phyloP scores from a whole-genome alignment of 768 basidiomycete species.

The Collybia nuda region DNA sequence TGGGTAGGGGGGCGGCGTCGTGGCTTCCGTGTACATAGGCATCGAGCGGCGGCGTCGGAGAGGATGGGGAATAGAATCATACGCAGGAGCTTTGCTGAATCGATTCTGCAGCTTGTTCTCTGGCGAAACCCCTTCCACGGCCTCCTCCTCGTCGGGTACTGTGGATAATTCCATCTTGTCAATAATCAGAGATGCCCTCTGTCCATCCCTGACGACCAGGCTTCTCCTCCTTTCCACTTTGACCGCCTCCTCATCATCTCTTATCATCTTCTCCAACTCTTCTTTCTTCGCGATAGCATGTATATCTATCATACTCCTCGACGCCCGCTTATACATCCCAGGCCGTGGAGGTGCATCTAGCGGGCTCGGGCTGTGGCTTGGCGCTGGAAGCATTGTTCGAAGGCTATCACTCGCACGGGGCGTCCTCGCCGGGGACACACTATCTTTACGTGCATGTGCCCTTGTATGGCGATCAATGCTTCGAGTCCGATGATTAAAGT shows the following conservation, averaged over 20 bases:
- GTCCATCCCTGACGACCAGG: constrained; percentile 1
- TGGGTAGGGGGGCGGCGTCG: constrained; percentile 72
- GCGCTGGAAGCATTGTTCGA: neutral
- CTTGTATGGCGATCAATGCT: neutral
- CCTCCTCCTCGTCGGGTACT: neutral
- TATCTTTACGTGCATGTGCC: neutral
- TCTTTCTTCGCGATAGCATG: constrained; percentile 29
- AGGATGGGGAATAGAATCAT: constrained; percentile 35
- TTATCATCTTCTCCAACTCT: constrained; percentile 27
- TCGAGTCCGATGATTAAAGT: constrained; percentile 7
- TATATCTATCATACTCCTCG: constrained; percentile 66
- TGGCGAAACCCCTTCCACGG: constrained; percentile 2
- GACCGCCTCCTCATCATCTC: constrained; percentile 23
- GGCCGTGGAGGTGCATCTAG: constrained; percentile 25
- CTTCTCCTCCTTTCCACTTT: constrained; percentile 16
- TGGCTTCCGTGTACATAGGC: constrained; percentile 60
- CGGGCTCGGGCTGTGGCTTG: neutral
- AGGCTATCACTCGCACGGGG: neutral
- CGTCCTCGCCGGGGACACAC: neutral
- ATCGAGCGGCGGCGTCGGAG: constrained; percentile 66
- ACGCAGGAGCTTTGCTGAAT: constrained; percentile 29
- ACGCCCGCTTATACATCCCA: constrained; percentile 56
- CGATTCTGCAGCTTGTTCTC: constrained; percentile 22
- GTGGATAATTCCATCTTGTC: constrained; percentile 3
- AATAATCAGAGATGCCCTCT: constrained; percentile 1